A percentile compares a stretch with the other conserved stretches of the same genome.
Evolutionary conservation across 1,284 basidiomycete species (phyloP).

Genomic region (Fomitopsis schrenkii): DNA sequence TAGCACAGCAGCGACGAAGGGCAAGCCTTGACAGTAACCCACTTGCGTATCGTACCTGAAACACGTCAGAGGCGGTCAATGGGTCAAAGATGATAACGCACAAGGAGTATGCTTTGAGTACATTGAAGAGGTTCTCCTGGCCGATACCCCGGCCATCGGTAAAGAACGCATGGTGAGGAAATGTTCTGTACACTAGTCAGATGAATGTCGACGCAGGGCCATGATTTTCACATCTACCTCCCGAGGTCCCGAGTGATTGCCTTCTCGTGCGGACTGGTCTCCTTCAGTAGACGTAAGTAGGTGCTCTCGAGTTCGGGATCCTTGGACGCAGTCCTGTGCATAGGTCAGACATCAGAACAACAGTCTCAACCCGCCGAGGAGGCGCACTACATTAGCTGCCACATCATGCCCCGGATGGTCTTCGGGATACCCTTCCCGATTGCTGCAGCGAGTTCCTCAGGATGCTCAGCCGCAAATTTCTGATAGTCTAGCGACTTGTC

Average conservation of each 20-base stretch:
- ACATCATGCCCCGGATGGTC: slow-evolving; percentile 89
- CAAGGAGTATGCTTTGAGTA: slow-evolving; percentile 96
- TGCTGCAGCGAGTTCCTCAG: slow-evolving; percentile 81
- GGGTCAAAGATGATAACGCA: slow-evolving; percentile 31
- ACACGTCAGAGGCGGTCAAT: slow-evolving; percentile 11
- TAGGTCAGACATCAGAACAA: slow-evolving; percentile 5
- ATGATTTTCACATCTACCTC: slow-evolving; percentile 40
- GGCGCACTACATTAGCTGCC: slow-evolving; percentile 87
- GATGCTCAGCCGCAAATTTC: slow-evolving; percentile 70
- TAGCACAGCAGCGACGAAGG: slow-evolving; percentile 93
- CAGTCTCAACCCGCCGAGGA: slow-evolving; percentile 6
- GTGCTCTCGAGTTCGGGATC: slow-evolving; percentile 83
- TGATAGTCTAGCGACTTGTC: slow-evolving; percentile 65
- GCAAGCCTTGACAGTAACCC: slow-evolving; percentile 95
- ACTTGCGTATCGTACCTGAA: slow-evolving; percentile 87
- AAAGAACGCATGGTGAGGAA: slow-evolving; percentile 97
- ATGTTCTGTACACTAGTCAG: slow-evolving; percentile 57
- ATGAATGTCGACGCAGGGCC: background rate
- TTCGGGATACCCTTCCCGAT: slow-evolving; percentile 92
- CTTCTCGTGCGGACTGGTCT: slow-evolving; percentile 87
- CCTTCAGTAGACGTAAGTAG: slow-evolving; percentile 84
- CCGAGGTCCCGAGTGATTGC: slow-evolving; percentile 89
- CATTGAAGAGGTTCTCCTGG: slow-evolving; percentile 96
- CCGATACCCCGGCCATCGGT: slow-evolving; percentile 89
- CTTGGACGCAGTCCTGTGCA: slow-evolving; percentile 78